These are phyloP conservation scores for Podila verticillata DNA, from an alignment of 192 early-diverging fungal species.

Conservation along the genomic window DNA sequence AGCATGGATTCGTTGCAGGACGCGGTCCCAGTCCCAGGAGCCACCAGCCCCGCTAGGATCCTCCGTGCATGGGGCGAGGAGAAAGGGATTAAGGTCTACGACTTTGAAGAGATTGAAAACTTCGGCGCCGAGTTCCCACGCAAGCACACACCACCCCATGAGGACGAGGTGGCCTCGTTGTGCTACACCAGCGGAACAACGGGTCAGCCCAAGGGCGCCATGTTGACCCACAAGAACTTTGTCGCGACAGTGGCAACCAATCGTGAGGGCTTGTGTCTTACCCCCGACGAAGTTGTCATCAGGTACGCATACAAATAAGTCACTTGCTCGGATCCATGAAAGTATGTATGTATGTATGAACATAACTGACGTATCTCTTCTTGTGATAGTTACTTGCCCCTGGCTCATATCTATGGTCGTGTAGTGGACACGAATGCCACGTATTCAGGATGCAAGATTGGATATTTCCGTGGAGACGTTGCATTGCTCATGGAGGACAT, in stretches of 20 bases:
- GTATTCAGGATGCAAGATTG: slow-evolving; percentile 74
- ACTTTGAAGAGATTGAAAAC: slow-evolving; percentile 68
- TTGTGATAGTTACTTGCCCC: slow-evolving; percentile 70
- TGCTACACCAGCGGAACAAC: slow-evolving; percentile 92
- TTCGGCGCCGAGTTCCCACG: slow-evolving; percentile 68
- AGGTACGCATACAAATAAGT: slow-evolving; percentile 15
- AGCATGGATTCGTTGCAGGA: slow-evolving; percentile 74
- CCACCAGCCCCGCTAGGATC: slow-evolving; percentile 39
- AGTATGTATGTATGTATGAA: no score
- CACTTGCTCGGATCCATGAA: no score
- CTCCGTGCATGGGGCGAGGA: slow-evolving; percentile 72
- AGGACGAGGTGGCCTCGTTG: slow-evolving; percentile 75
- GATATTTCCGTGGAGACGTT: slow-evolving; percentile 69
- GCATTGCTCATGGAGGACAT: slow-evolving; percentile 86
- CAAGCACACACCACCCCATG: slow-evolving; percentile 64
- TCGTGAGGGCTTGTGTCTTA: slow-evolving; percentile 32
- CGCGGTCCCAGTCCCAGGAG: slow-evolving; percentile 33
- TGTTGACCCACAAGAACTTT: slow-evolving; percentile 89
- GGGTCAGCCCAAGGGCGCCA: slow-evolving; percentile 75
- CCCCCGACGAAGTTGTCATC: slow-evolving; percentile 31
- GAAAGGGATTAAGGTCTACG: slow-evolving; percentile 67
- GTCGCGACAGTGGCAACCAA: slow-evolving; percentile 58
- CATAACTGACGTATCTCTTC: neutral
- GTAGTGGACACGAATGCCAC: slow-evolving; percentile 65
- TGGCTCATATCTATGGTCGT: slow-evolving; percentile 92